Evolutionary conservation across 1,139 yeast species (phyloP).

Genomic region (Nematodospora anomalae): DNA sequence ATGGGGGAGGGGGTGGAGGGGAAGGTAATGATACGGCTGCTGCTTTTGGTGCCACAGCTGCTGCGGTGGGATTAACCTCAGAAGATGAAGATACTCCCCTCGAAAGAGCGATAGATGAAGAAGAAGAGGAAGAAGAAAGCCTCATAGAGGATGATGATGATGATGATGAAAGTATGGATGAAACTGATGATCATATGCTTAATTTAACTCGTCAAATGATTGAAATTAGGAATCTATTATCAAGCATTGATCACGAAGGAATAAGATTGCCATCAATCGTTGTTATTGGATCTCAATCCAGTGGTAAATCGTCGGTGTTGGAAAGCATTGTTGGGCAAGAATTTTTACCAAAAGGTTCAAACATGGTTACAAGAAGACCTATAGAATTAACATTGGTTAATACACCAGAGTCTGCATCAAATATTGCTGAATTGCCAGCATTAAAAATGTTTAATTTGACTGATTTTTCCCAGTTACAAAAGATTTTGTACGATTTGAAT

Average conservation of each 20-base stretch:
- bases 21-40: constrained; percentile 37
- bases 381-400: constrained; percentile 89
- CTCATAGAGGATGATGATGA: constrained; percentile 34
- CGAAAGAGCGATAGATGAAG: constrained; percentile 16
- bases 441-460: constrained; percentile 77
- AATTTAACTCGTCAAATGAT: constrained; percentile 93
- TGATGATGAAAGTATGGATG: constrained; percentile 47
- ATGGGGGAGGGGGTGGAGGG: constrained; percentile 24
- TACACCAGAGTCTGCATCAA: constrained; percentile 79
- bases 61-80: constrained; percentile 42
- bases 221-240: constrained; percentile 80
- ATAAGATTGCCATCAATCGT: constrained; percentile 90
- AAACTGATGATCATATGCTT: constrained; percentile 74
- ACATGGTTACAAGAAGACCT: constrained; percentile 96
- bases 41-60: constrained; percentile 47
- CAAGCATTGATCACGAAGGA: constrained; percentile 76
- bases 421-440: constrained; percentile 92
- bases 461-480: constrained; percentile 86
- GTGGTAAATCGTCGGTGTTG: constrained; percentile 92
- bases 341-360: constrained; percentile 89
- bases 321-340: constrained; percentile 95
- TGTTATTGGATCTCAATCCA: constrained; percentile 95
- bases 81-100: constrained; percentile 28
- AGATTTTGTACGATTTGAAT: constrained; percentile 79
- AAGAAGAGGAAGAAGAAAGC: constrained; percentile 32